These are phyloP conservation scores for Quercus berberidifolia DNA, from an alignment of 306 rosid species.

Conservation along the genomic window DNA sequence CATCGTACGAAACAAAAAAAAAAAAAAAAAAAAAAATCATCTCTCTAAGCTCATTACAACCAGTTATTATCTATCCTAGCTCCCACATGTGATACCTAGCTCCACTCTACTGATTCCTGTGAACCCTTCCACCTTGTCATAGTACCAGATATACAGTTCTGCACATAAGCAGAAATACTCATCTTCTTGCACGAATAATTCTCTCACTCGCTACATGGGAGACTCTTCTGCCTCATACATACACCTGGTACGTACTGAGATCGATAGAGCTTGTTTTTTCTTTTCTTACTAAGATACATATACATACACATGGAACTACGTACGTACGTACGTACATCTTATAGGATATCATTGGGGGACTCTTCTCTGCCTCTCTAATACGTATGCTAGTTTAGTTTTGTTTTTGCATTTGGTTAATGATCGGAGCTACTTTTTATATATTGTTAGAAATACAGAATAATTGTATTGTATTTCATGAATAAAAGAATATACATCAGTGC, in stretches of 20 bases:
- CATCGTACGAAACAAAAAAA: slow-evolving; percentile 35
- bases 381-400: too few species aligned
- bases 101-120: slow-evolving; percentile 26
- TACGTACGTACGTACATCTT: too few species aligned
- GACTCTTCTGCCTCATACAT: slow-evolving; percentile 79
- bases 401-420: background rate
- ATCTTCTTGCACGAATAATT: background rate
- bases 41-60: slow-evolving; percentile 79
- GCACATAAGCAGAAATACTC: background rate
- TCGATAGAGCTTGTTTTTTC: background rate
- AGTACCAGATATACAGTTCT: background rate
- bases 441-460: too few species aligned
- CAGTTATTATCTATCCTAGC: slow-evolving; percentile 64
- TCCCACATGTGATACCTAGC: slow-evolving; percentile 75
- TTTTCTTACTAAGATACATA: background rate
- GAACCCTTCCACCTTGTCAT: slow-evolving; percentile 1
- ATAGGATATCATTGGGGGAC: background rate
- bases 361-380: too few species aligned
- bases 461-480: too few species aligned
- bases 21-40: slow-evolving; percentile 35
- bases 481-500: too few species aligned
- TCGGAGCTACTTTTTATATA: slow-evolving; percentile 1
- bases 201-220: slow-evolving; percentile 38
- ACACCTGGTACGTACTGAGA: slow-evolving; percentile 56
- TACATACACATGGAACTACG: too few species aligned